Evolutionary conservation across 192 early-diverging fungal species (phyloP).

Genomic region (Rhizoclosmatium sp.): DNA sequence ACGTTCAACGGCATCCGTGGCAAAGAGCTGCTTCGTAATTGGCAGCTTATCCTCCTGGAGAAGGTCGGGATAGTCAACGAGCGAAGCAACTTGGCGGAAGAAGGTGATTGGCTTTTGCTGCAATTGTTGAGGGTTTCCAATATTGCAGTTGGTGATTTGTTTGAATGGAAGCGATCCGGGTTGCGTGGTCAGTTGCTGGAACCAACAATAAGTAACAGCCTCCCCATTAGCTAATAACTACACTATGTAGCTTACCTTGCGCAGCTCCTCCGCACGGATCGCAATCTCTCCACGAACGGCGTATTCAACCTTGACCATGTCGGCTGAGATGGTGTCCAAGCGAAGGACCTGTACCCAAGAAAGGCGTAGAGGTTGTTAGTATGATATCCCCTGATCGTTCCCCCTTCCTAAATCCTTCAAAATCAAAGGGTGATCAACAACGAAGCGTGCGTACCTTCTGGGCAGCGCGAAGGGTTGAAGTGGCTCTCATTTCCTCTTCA

Average conservation of each 20-base stretch:
- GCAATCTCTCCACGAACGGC: slow-evolving; percentile 96
- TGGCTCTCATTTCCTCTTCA: too few species aligned
- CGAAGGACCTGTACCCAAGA: slow-evolving; percentile 35
- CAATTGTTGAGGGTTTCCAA: slow-evolving; percentile 94
- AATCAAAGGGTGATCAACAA: too few species aligned
- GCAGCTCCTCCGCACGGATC: slow-evolving; percentile 88
- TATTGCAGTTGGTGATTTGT: slow-evolving; percentile 81
- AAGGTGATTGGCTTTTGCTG: slow-evolving; percentile 93
- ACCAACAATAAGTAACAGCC: background rate
- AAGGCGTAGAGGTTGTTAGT: too few species aligned
- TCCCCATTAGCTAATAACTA: background rate
- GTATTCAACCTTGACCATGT: slow-evolving; percentile 78
- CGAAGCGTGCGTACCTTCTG: too few species aligned
- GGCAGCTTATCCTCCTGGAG: slow-evolving; percentile 59
- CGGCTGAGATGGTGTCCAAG: slow-evolving; percentile 41
- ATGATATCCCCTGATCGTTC: too few species aligned
- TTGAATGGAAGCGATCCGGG: slow-evolving; percentile 67
- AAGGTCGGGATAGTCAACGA: slow-evolving; percentile 89
- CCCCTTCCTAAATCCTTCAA: too few species aligned
- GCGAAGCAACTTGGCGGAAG: slow-evolving; percentile 90
- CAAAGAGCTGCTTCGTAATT: slow-evolving; percentile 68
- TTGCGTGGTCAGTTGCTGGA: slow-evolving; percentile 32
- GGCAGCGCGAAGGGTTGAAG: too few species aligned
- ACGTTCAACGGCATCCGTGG: slow-evolving; percentile 84
- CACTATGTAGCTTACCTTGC: slow-evolving; percentile 44